These are phyloP conservation scores for Cytospora mali DNA, from an alignment of 2,329 filamentous ascomycete species.

Conservation along the genomic window DNA sequence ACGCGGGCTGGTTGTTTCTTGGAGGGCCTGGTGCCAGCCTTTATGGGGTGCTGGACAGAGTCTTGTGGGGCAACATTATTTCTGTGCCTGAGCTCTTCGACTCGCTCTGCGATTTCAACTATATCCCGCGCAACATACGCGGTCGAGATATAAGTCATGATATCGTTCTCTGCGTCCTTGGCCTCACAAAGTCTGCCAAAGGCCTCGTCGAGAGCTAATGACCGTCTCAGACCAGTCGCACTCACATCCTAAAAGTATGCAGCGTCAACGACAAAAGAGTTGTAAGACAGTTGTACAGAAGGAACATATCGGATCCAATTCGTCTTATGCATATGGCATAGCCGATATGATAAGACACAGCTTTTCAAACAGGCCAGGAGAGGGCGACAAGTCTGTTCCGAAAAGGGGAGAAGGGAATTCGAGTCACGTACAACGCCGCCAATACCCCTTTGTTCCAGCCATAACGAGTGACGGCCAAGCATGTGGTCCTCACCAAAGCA, in stretches of 20 bases:
- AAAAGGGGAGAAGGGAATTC: neutral
- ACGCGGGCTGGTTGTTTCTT: conserved; percentile 34
- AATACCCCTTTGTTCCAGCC: conserved; percentile 38
- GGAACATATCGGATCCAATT: neutral
- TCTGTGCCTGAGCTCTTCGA: conserved; percentile 38
- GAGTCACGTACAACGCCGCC: conserved; percentile 31
- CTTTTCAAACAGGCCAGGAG: no score
- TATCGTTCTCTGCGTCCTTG: conserved; percentile 32
- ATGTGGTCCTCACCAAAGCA: conserved; percentile 40
- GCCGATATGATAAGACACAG: no score
- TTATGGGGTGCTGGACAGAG: conserved; percentile 5
- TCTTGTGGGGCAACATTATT: neutral
- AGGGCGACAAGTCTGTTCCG: neutral
- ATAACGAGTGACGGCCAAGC: conserved; percentile 36
- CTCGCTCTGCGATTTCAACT: conserved; percentile 47
- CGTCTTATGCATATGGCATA: no score
- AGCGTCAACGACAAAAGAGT: neutral
- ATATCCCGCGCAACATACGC: conserved; percentile 47
- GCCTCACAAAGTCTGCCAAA: conserved; percentile 37
- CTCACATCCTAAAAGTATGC: conserved; percentile 20
- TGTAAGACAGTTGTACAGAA: neutral
- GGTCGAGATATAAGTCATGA: conserved; percentile 41
- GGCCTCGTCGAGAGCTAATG: conserved; percentile 34
- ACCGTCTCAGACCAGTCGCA: conserved; percentile 32
- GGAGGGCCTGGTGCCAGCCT: neutral